Conservation (phyloP, 306 rosid species). For the Ormosia emarginata region DNA sequence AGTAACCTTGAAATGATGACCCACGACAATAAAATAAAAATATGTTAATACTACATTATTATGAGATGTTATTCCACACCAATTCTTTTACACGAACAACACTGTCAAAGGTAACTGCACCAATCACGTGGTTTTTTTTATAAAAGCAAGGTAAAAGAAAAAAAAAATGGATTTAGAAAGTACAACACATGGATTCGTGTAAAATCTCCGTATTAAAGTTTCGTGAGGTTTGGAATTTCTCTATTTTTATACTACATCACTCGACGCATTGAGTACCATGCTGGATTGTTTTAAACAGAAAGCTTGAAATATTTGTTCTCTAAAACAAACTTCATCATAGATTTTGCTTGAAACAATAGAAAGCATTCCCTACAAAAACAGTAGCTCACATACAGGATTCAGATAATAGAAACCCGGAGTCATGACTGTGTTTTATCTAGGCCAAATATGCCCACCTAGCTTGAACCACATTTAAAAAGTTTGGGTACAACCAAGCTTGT, state of each 20-base stretch:
- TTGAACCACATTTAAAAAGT: not conserved
- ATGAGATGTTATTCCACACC: too few species aligned
- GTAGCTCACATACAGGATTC: not conserved
- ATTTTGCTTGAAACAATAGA: not conserved
- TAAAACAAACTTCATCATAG: not conserved
- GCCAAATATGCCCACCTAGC: not conserved
- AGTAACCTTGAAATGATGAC: too few species aligned
- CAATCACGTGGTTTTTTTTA: too few species aligned
- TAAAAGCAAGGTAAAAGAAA: not conserved
- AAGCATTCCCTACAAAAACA: not conserved
- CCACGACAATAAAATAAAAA: too few species aligned
- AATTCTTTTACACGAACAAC: too few species aligned
- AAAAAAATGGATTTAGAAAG: not conserved
- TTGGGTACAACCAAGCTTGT: slow-evolving; percentile 14
- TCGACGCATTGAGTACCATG: not conserved
- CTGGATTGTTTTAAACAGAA: not conserved
- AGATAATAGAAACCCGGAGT: not conserved
- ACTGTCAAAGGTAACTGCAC: too few species aligned
- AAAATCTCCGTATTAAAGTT: too few species aligned
- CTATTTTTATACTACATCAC: not conserved
- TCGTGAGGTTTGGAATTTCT: not conserved
- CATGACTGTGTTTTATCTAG: not conserved
- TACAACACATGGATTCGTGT: not conserved
- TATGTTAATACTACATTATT: too few species aligned
- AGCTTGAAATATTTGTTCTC: not conserved